Percentiles rank a stretch among this genome's conserved stretches.
phyloP scores from a whole-genome alignment of 2,329 filamentous ascomycete genomes.

The Lasiodiplodia sp. region DNA sequence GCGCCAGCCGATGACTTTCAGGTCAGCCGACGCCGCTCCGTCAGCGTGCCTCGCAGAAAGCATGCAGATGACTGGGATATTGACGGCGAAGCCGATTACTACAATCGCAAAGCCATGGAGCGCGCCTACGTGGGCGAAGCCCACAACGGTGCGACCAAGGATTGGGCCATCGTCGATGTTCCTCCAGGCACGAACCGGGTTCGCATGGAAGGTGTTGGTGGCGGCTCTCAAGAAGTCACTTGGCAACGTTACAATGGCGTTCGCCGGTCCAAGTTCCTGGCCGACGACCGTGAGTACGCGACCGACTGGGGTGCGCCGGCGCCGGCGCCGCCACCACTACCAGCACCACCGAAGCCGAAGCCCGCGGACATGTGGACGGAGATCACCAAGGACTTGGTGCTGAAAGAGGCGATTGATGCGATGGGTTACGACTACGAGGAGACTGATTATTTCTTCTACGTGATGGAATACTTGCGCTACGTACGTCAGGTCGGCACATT shows the following conservation, averaged over 20 bases:
- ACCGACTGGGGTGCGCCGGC: constrained; percentile 50
- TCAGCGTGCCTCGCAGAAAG: constrained; percentile 57
- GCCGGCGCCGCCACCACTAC: constrained; percentile 28
- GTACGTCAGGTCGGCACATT: constrained; percentile 63
- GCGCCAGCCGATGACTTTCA: constrained; percentile 37
- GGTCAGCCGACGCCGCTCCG: constrained; percentile 48
- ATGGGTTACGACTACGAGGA: constrained; percentile 90
- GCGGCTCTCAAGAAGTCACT: constrained; percentile 76
- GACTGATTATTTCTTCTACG: constrained; percentile 87
- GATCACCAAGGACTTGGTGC: constrained; percentile 90
- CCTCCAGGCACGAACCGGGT: constrained; percentile 83
- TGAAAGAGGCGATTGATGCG: constrained; percentile 84
- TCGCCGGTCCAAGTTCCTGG: constrained; percentile 74
- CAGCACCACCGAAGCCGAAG: constrained; percentile 44
- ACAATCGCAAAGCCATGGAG: constrained; percentile 72
- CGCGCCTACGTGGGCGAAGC: constrained; percentile 76
- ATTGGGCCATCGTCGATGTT: constrained; percentile 84
- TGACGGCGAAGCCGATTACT: constrained; percentile 65
- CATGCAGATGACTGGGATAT: constrained; percentile 57
- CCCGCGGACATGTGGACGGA: constrained; percentile 83
- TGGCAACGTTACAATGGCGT: constrained; percentile 84
- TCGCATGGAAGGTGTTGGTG: constrained; percentile 80
- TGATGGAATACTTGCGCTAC: constrained; percentile 88
- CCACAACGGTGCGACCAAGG: constrained; percentile 74
- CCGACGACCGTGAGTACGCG: constrained; percentile 65